phyloP scores from a whole-genome alignment of 345 rosid genomes.

The Anacardium occidentale region DNA sequence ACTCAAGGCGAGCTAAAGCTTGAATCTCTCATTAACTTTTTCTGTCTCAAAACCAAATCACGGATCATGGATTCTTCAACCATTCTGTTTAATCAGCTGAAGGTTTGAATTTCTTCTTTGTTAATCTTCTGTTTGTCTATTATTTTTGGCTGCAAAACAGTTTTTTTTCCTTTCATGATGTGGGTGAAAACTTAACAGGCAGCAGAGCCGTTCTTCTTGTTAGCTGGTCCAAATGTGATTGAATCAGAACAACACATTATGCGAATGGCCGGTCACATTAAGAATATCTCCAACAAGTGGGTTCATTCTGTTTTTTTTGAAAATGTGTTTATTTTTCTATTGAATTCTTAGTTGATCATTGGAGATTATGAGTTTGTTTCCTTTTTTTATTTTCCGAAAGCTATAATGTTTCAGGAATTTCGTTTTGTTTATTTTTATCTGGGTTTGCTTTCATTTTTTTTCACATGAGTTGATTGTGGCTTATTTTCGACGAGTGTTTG shows the following conservation, averaged over 20 bases:
- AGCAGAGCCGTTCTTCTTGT: slow-evolving; percentile 82
- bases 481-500: neutral
- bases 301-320: slow-evolving; percentile 17
- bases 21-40: neutral
- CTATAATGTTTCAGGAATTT: neutral
- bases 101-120: slow-evolving; percentile 36
- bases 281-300: slow-evolving; percentile 64
- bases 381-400: neutral
- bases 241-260: slow-evolving; percentile 92
- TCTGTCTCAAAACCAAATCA: slow-evolving; percentile 12
- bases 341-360: neutral
- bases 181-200: slow-evolving; percentile 38
- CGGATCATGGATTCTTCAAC: slow-evolving; percentile 53
- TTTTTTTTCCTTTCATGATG: slow-evolving; percentile 3
- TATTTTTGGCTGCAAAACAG: neutral
- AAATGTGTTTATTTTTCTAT: neutral
- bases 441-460: neutral
- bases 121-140: neutral
- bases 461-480: neutral
- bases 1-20: neutral
- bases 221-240: slow-evolving; percentile 96
- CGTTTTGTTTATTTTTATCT: neutral
- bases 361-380: neutral
- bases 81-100: slow-evolving; percentile 59
- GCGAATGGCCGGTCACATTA: slow-evolving; percentile 72